These are phyloP conservation scores for Hysterium pulicare DNA, from an alignment of 2,329 filamentous ascomycete species.

Conservation along the genomic window DNA sequence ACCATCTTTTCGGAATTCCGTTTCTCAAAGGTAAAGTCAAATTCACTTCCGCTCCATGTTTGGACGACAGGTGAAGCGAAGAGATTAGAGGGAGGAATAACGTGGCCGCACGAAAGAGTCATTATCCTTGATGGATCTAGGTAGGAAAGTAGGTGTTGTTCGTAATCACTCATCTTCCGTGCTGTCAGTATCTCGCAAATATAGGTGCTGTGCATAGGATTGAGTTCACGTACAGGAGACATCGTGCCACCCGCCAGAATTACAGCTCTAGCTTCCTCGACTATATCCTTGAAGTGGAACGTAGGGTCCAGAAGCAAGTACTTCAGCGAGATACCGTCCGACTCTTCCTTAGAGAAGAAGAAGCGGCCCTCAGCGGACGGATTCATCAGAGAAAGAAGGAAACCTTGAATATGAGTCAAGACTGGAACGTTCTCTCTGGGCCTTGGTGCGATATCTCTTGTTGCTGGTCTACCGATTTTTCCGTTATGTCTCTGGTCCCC, in stretches of 20 bases:
- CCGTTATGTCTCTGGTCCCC: slow-evolving; percentile 41
- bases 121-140: slow-evolving; percentile 61
- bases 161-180: slow-evolving; percentile 75
- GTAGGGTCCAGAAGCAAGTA: slow-evolving; percentile 91
- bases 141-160: slow-evolving; percentile 78
- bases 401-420: slow-evolving; percentile 61
- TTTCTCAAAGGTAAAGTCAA: slow-evolving; percentile 86
- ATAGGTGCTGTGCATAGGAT: neutral
- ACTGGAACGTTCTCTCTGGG: slow-evolving; percentile 47
- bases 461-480: slow-evolving; percentile 7
- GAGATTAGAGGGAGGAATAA: slow-evolving; percentile 79
- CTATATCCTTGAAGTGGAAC: slow-evolving; percentile 84
- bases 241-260: slow-evolving; percentile 94
- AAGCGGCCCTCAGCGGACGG: slow-evolving; percentile 66
- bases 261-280: slow-evolving; percentile 78
- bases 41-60: slow-evolving; percentile 50
- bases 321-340: slow-evolving; percentile 61
- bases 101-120: slow-evolving; percentile 89
- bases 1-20: slow-evolving; percentile 66
- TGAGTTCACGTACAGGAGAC: slow-evolving; percentile 65
- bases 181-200: slow-evolving; percentile 7
- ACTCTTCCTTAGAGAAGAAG: slow-evolving; percentile 51
- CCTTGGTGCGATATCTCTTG: slow-evolving; percentile 8
- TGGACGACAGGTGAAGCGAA: slow-evolving; percentile 68
- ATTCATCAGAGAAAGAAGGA: slow-evolving; percentile 82